Base-by-base conservation (phyloP, 1,139 yeast genomes). In the Suhomyces atakaporum region DNA sequence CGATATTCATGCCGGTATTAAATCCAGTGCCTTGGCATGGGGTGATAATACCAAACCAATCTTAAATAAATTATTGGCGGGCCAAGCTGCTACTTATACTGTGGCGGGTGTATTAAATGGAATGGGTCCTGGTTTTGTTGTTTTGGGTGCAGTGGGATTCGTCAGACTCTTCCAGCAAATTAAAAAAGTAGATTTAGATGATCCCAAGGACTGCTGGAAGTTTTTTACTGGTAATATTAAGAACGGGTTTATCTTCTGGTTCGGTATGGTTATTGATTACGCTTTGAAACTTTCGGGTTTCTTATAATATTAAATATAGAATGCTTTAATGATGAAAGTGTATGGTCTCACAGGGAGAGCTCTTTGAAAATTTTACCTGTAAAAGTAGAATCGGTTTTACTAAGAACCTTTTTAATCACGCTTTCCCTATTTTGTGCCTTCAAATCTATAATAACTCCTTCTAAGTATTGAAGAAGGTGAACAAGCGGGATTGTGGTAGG, bases 1-100 rank as follows among this genome's bases (percentile, higher is more conserved):
- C 53, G 99, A 94, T 60, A 65, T 84, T 36, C 68, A 75, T 38
- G 97, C 96, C 0, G 97, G 97, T 6, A 84, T 94, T 48, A 89
- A 90, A 60, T 87, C 96, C 2, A 88, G 97, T 1, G 98, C 98
- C 4, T 73, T 92, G 50, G 88, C 84, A 4, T 92, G 98, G 97
- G 95, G 94, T 3, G 77, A 75, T 14, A 74, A 77, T 22, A 77
- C 96, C 1, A 88, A 84, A 54, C 75, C 81, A 4, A 78, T 89
- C 32, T 66, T 87, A 50, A 70, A 76, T 33, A 79, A 75, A 1
- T 57, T 88, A 44, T 76, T 87, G 8, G 68, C 68, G 1, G 81
- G 79, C 0, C 98, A 94, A 62, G 71, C 84, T 42, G 76, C 75
- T 0, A 59, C 81, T 27, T 77, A 79, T 43, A 66, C 80, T 1